Evolutionary conservation across 2,329 filamentous ascomycete genomes (phyloP), one percentile per base, ranked within the genome.

Genomic region (Diaporthe citri): DNA sequence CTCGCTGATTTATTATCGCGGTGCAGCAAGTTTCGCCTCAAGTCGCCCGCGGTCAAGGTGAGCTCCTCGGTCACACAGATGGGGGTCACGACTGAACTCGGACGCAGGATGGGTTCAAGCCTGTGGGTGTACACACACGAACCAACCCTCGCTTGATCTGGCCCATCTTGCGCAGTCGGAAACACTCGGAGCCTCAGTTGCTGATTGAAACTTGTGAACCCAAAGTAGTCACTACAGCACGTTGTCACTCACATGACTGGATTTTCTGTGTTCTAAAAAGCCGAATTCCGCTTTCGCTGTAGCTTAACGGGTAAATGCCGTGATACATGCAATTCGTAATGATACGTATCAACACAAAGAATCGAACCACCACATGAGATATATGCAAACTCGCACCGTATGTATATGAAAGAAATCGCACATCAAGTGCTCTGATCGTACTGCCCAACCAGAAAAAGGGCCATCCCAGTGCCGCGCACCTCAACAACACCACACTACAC

Each of bases 341-440:
- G 8, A 41, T 52, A 41, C 10, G 20, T 55, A 69, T 55, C 34
- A 41, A 55, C 31, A 55, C 31, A 69, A 55, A 69, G n/a, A 55
- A 55, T 55, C 1, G 34, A 36, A 69, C 64, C 34, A 7, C 22
- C 28, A 52, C 31, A 36, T 52, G 5, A 36, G 20, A 28, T 39
- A 55, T 69, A 20, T 69, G 64, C 46, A 69, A 69, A 55, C 22
- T 55, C 48, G n/a, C 13, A 55, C 31, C 10, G 36, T 69, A 55
- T 69, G 46, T 28, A 5, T 67, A 20, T 55, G 64, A 69, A 55
- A 4, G n/a, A 55, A 31, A 55, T 12, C 31, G 34, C 64, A 41
- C 64, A 10, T 69, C 48, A 41, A 52, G 48, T 55, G 43, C 48
- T 8, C 34, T 39, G 34, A 41, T 41, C 31, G 34, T 55, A 31